Conservation (phyloP, 805 yeast genomes). For the Saccharomycopsis oosterbeekiorum region DNA sequence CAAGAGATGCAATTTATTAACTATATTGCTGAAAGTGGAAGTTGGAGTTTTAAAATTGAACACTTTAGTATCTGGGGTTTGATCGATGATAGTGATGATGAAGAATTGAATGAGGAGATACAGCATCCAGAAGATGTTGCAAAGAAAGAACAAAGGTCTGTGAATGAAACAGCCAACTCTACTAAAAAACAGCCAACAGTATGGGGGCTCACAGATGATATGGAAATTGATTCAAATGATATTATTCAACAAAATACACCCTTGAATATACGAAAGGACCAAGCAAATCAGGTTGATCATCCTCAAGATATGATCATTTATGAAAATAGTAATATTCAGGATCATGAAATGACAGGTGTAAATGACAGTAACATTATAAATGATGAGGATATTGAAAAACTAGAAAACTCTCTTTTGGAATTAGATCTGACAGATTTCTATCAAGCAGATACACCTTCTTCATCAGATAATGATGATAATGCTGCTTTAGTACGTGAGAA, state of each 20-base stretch:
- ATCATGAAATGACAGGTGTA: slow-evolving; percentile 5
- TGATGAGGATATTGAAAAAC: not conserved
- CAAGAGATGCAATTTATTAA: slow-evolving; percentile 73
- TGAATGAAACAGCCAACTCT: not conserved
- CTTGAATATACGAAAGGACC: not conserved
- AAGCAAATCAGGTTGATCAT: not conserved
- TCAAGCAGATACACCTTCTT: not conserved
- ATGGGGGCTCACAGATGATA: not conserved
- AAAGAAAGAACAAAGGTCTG: not conserved
- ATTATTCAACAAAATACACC: not conserved
- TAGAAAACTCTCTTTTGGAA: slow-evolving; percentile 2
- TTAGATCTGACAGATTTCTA: slow-evolving; percentile 21
- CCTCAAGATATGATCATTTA: not conserved
- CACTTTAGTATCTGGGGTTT: slow-evolving; percentile 96
- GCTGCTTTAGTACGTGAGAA: slow-evolving; percentile 44
- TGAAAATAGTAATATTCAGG: not conserved
- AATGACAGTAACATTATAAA: slow-evolving; percentile 4
- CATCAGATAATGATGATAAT: slow-evolving; percentile 10
- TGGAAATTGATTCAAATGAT: slow-evolving; percentile 3
- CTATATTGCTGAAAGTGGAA: slow-evolving; percentile 63
- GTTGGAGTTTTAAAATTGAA: slow-evolving; percentile 74
- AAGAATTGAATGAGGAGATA: slow-evolving; percentile 27
- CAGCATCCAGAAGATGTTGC: not conserved
- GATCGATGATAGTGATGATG: slow-evolving; percentile 52
- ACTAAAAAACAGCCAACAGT: slow-evolving; percentile 12